These are phyloP conservation scores for Petunia secreta DNA, from an alignment of 257 asterid genomes.

Conservation along the genomic window DNA sequence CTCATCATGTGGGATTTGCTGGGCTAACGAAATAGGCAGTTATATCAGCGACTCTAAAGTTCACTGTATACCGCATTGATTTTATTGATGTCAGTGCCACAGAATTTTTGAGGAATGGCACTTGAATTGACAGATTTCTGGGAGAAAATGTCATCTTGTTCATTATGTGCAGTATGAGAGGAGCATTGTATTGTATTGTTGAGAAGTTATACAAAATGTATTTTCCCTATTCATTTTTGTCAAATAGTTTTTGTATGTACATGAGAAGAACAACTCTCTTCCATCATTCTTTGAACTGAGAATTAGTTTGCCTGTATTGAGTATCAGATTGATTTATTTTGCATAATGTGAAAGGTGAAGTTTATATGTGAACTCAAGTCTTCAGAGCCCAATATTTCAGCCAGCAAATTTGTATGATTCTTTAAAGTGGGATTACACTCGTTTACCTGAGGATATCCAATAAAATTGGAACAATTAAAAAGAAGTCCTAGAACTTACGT, in stretches of 20 bases:
- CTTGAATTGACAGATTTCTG: conserved; percentile 35
- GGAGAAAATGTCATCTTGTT: not conserved
- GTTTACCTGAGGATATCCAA: no score
- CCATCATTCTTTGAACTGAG: conserved; percentile 20
- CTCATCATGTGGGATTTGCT: conserved; percentile 39
- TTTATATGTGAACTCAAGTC: not conserved
- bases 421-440: no score
- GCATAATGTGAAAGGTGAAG: conserved; percentile 15
- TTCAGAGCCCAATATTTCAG: not conserved
- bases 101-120: conserved; percentile 37
- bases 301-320: not conserved
- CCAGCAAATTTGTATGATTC: no score
- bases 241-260: not conserved
- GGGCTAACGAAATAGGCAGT: conserved; percentile 35
- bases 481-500: no score
- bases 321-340: conserved; percentile 17
- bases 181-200: not conserved
- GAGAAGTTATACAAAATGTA: conserved; percentile 20
- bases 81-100: conserved; percentile 53
- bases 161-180: conserved; percentile 18
- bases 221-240: conserved; percentile 17
- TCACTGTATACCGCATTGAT: conserved; percentile 38
- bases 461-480: no score
- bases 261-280: conserved; percentile 20
- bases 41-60: conserved; percentile 38